Base-by-base conservation (phyloP, 495 filamentous ascomycete species). In the Pyrenula massariospora region DNA sequence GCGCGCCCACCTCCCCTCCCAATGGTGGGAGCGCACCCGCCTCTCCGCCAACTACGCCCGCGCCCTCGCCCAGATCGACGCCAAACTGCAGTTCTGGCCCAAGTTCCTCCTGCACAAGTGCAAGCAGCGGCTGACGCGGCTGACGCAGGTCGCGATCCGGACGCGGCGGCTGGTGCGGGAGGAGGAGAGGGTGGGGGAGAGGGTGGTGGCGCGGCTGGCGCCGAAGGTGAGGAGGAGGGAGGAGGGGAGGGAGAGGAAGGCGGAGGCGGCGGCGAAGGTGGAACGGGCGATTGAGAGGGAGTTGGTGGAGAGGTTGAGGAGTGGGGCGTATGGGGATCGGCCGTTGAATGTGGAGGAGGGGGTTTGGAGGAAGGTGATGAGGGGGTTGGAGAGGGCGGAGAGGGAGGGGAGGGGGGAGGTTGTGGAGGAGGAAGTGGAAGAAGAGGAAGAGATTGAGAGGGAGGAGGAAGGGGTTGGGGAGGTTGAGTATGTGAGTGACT, bases 321-420 rank as follows among this genome's bases (percentile, higher is more conserved):
- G 88, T 67, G 93, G 93, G 47, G 92, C 92, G 0, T 98, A 97
- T 75, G 94, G 93, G 48, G 91, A 96, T 65, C 80, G 86, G 66
- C 93, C 94, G 48, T 70, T 98, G 57, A 98, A 98, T 73, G 89
- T 93, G 15, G 91, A 93, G 66, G 88, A 94, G 69, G 76, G 75
- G 12, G 90, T 98, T 59, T 98, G 93, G 93, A 95, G 96, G 85
- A 93, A 89, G 80, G 94, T 98, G 23, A 78, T 98, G 51, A 84
- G 84, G 50, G 91, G 91, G 1, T 73, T 97, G 66, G 94, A 97
- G 78, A 78, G 84, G 56, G 81, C 83, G 61, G 91, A 91, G 22
- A 88, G 93, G 66, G 93, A 86, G 50, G 77, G 76, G 62, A 77
- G 90, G 60, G 93, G 97, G 71, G 82, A 88, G 73, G 92, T 96